Evolutionary conservation across 2,329 filamentous ascomycete species (phyloP), one percentile per base, ranked within the genome.

Genomic region (Apiospora marii): DNA sequence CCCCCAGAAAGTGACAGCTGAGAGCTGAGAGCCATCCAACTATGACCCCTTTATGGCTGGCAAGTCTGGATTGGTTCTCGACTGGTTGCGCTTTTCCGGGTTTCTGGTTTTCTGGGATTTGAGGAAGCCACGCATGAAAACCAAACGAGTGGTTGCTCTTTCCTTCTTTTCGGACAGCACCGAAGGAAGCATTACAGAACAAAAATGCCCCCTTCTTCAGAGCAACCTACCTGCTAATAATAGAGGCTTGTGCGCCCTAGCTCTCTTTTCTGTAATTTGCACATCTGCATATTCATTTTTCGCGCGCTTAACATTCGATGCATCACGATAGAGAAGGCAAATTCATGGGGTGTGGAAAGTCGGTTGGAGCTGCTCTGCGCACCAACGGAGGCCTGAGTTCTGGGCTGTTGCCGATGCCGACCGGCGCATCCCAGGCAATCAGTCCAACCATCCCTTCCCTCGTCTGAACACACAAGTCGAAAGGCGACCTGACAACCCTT

Each of bases 91-190:
- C 51, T 58, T 58, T 58, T 27, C 51, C 51, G 51, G 51, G 13
- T 22, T 34, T 14, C 51, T 58, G 51, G 51, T 24, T 58, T 58
- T 49, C 37, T 49, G 46, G 48, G 24, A 24, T 24, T 19, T 30
- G 53, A 61, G 53, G 53, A 61, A 61, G 53, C 53, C 53, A 61
- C 53, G 53, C 53, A 61, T 61, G 53, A 61, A 37, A 37, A 58
- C 51, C 51, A 58, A 58, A 34, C 51, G 16, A 34, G 5, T 30
- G 30, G 30, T 37, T 61, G 53, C 19, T 61, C 34, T 61, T 61
- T 61, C 12, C 53, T 37, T 37, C 53, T 61, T 61, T 61, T 34
- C 53, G 53, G 30, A 19, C 53, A 61, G 53, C 53, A 61, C 53
- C 53, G 53, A 61, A 30, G 10, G 7, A 53, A 16, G 51, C 51